Conservation (phyloP, 139 green algal genomes). For the Astrephomene gubernaculifera region DNA sequence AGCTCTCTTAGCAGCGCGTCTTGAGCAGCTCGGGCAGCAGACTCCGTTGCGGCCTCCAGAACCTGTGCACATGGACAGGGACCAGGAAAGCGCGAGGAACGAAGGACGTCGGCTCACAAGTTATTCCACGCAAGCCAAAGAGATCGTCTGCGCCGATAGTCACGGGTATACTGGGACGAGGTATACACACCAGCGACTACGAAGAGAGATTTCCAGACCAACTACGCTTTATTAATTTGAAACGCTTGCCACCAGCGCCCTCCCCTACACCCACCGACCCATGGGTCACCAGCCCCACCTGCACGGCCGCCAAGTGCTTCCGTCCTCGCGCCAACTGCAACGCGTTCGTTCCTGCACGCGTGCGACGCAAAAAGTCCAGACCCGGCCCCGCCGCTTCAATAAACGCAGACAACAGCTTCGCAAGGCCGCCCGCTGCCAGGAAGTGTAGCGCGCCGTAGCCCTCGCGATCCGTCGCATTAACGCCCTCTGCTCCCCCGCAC, state of each 20-base stretch:
- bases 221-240: too few relatives aligned
- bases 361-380: conserved; percentile 64
- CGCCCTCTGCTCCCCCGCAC: conserved; percentile 41
- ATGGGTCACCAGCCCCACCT: conserved; percentile 10
- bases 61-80: conserved; percentile 1
- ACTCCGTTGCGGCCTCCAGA: conserved; percentile 60
- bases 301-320: conserved; percentile 18
- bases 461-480: conserved; percentile 55
- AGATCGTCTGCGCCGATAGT: too few relatives aligned
- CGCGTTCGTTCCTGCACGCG: conserved; percentile 52
- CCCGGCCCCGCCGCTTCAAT: conserved; percentile 35
- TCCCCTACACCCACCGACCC: too few relatives aligned
- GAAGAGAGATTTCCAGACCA: too few relatives aligned
- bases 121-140: too few relatives aligned
- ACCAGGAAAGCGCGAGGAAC: too few relatives aligned
- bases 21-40: conserved; percentile 51
- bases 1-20: conserved; percentile 57
- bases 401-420: conserved; percentile 46
- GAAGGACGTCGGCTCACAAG: too few relatives aligned
- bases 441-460: conserved; percentile 57
- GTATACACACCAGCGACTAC: too few relatives aligned
- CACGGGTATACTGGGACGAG: too few relatives aligned
- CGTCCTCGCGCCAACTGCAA: conserved; percentile 59
- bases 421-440: conserved; percentile 49
- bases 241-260: too few relatives aligned